Percentiles rank a stretch among this genome's conserved stretches.
These are phyloP conservation scores for Nigrospora oryzae DNA, from an alignment of 2,329 filamentous ascomycete species.

Conservation along the genomic window DNA sequence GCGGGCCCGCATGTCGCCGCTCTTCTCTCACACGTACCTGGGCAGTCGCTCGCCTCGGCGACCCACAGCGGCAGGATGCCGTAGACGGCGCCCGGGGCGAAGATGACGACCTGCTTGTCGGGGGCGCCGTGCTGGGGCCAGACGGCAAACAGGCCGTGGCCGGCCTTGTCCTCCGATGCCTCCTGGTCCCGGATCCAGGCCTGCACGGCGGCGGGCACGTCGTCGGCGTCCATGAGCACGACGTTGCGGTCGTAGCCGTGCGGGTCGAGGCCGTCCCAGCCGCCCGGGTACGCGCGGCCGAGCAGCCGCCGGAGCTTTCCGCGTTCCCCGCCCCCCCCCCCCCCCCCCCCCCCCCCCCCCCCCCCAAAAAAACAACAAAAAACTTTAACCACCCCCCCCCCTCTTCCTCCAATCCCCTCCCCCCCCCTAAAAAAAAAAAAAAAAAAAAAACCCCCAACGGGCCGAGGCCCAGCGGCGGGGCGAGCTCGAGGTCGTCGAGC, in stretches of 20 bases:
- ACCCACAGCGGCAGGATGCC: conserved; percentile 40
- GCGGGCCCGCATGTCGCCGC: too few relatives aligned
- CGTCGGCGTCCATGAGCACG: conserved; percentile 35
- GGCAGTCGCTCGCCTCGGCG: conserved; percentile 31
- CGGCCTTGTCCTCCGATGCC: conserved; percentile 11
- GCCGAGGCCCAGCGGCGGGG: conserved; percentile 27
- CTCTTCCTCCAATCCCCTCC: too few relatives aligned
- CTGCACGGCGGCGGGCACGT: conserved; percentile 32
- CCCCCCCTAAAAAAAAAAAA: too few relatives aligned
- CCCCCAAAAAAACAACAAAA: too few relatives aligned
- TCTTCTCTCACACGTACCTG: conserved; percentile 21
- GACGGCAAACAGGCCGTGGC: conserved; percentile 1
- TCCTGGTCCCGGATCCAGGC: conserved; percentile 35
- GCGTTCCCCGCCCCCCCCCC: too few relatives aligned
- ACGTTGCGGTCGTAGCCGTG: conserved; percentile 40
- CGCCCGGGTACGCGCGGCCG: conserved; percentile 38
- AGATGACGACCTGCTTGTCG: conserved; percentile 29
- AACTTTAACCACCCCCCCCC: too few relatives aligned
- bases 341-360: too few relatives aligned
- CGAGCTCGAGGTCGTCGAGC: conserved; percentile 31
- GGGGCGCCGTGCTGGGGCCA: conserved; percentile 5
- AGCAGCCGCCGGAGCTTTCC: conserved; percentile 29
- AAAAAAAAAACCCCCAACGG: too few relatives aligned
- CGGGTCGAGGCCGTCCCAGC: conserved; percentile 43
- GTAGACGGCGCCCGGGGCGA: conserved; percentile 44